Conservation (phyloP, 176 grass and related monocot species). For the Saccharum officinarum region DNA sequence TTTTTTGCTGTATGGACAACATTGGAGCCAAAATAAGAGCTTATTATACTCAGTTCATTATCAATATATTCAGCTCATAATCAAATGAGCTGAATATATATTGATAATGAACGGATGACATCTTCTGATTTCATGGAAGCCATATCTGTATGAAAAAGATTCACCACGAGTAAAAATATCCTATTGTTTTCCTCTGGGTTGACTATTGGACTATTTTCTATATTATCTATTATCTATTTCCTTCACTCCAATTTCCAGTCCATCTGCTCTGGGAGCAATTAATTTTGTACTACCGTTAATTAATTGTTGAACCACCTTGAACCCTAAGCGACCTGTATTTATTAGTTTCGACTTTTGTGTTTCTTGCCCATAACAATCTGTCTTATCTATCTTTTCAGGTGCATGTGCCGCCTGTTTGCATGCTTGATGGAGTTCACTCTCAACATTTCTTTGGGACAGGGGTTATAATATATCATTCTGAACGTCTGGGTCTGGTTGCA, state of each 20-base stretch:
- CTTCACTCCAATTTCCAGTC: neutral
- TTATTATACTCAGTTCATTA: neutral
- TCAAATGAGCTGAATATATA: conserved; percentile 7
- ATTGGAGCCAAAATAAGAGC: neutral
- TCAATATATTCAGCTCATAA: neutral
- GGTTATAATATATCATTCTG: conserved; percentile 91
- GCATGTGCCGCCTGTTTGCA: conserved; percentile 96
- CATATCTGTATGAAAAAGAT: neutral
- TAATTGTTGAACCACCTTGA: neutral
- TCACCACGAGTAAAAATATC: neutral
- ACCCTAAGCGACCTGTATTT: neutral
- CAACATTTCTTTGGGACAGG: conserved; percentile 99
- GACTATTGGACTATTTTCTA: neutral
- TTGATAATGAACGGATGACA: neutral
- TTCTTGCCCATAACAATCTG: conserved; percentile 6
- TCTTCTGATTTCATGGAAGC: neutral
- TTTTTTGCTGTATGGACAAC: neutral
- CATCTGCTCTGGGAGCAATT: neutral
- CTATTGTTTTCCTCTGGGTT: neutral
- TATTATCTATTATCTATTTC: neutral
- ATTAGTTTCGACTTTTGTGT: conserved; percentile 2
- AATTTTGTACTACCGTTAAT: conserved; percentile 1
- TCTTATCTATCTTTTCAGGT: conserved; percentile 56
- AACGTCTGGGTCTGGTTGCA: conserved; percentile 78
- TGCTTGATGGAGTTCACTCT: conserved; percentile 98